These are phyloP conservation scores for Aspergillus ibericus DNA, from an alignment of 2,329 filamentous ascomycete genomes.

Conservation along the genomic window DNA sequence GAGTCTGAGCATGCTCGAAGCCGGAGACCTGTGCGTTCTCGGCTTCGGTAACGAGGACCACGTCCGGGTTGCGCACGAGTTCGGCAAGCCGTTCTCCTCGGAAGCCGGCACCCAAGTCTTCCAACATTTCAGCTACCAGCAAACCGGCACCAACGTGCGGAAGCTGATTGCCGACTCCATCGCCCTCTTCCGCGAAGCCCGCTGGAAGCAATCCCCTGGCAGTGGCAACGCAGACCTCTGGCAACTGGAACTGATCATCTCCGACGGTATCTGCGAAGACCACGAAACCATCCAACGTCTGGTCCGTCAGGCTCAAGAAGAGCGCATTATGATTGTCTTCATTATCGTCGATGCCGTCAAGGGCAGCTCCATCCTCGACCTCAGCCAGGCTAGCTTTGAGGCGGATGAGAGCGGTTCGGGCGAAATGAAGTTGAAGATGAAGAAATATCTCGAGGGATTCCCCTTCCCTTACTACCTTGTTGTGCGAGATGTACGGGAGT, in stretches of 20 bases:
- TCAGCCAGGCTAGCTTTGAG: constrained; percentile 83
- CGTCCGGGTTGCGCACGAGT: constrained; percentile 81
- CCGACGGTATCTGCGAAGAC: constrained; percentile 88
- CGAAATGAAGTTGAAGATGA: constrained; percentile 70
- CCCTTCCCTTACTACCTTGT: constrained; percentile 97
- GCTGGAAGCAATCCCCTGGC: constrained; percentile 56
- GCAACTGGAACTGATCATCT: constrained; percentile 92
- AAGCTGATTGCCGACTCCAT: constrained; percentile 76
- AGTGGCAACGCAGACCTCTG: constrained; percentile 72
- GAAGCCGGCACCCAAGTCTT: constrained; percentile 83
- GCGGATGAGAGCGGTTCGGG: constrained; percentile 61
- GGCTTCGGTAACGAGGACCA: constrained; percentile 74
- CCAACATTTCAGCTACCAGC: constrained; percentile 79
- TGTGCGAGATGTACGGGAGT: constrained; percentile 85
- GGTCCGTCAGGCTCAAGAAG: constrained; percentile 83
- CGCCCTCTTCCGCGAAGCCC: constrained; percentile 75
- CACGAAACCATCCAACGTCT: constrained; percentile 81
- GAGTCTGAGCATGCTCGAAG: constrained; percentile 87
- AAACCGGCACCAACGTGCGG: constrained; percentile 81
- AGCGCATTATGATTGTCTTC: constrained; percentile 97
- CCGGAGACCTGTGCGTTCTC: constrained; percentile 86
- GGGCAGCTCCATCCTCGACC: constrained; percentile 68
- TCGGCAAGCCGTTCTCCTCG: constrained; percentile 76
- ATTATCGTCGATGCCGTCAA: constrained; percentile 79
- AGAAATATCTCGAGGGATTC: constrained; percentile 91